Conservation (phyloP, 805 yeast genomes). For the Ogataea ganodermae region DNA sequence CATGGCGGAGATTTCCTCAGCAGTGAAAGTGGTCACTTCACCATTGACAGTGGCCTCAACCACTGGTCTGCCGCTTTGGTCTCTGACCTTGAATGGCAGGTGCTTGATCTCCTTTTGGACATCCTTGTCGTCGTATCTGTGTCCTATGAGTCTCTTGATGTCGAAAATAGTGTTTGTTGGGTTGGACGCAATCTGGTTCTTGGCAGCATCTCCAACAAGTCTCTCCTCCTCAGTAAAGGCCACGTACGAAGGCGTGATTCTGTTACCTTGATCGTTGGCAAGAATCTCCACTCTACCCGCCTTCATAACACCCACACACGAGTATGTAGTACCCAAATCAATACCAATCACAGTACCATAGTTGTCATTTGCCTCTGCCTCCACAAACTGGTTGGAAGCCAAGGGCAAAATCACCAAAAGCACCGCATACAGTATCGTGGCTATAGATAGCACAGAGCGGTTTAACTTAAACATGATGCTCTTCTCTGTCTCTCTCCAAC, state of each 20-base stretch:
- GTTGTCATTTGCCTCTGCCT: slow-evolving; percentile 33
- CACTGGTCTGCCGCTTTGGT: slow-evolving; percentile 82
- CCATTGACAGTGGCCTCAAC: slow-evolving; percentile 88
- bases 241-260: slow-evolving; percentile 96
- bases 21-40: slow-evolving; percentile 82
- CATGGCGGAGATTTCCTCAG: slow-evolving; percentile 95
- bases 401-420: slow-evolving; percentile 33
- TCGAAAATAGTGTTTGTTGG: slow-evolving; percentile 92
- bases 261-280: slow-evolving; percentile 98
- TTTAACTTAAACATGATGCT: slow-evolving; percentile 28
- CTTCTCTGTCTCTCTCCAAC: not conserved
- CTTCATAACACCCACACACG: slow-evolving; percentile 84
- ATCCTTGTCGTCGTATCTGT: slow-evolving; percentile 75
- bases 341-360: slow-evolving; percentile 72
- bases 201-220: slow-evolving; percentile 96
- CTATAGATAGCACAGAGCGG: slow-evolving; percentile 29
- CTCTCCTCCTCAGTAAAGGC: slow-evolving; percentile 96
- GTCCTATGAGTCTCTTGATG: slow-evolving; percentile 92
- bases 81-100: slow-evolving; percentile 81
- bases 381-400: slow-evolving; percentile 26
- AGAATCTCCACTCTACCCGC: slow-evolving; percentile 78
- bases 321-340: slow-evolving; percentile 96
- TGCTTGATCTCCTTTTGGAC: slow-evolving; percentile 81
- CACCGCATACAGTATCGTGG: slow-evolving; percentile 32
- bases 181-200: slow-evolving; percentile 98